Evolutionary conservation across 208 protist species (phyloP).

Genomic region (Acanthamoeba polyphaga): DNA sequence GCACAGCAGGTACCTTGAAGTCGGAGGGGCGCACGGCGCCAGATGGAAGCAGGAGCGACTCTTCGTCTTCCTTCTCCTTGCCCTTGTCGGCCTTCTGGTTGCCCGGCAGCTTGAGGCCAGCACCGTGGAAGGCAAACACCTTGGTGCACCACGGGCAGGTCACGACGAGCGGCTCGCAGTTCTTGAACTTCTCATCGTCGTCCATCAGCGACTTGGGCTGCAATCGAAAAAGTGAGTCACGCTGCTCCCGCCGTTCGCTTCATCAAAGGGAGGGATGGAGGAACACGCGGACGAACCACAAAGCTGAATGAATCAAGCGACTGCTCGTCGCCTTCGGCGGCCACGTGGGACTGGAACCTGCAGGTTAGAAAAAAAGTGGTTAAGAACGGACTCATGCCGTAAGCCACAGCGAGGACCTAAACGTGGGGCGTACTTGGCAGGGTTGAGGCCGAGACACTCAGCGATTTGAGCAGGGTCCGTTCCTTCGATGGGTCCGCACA

Average conservation of each 20-base stretch:
- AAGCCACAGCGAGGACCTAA: neutral
- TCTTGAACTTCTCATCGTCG: constrained; percentile 48
- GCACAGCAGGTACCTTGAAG: neutral
- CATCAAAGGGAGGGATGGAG: too few relatives aligned
- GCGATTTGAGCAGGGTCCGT: constrained; percentile 69
- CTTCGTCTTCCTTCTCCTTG: constrained; percentile 26
- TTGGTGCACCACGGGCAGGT: constrained; percentile 10
- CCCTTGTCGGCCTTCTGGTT: neutral
- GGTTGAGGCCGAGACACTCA: constrained; percentile 63
- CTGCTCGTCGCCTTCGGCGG: neutral
- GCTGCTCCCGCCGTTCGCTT: neutral
- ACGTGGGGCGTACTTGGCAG: neutral
- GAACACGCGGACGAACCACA: neutral
- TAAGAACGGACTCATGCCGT: neutral
- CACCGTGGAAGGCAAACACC: constrained; percentile 23
- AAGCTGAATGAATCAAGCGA: constrained; percentile 23
- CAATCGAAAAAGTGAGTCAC: neutral
- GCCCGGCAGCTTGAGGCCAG: constrained; percentile 14
- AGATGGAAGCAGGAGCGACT: neutral
- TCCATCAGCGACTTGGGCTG: constrained; percentile 57
- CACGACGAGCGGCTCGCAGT: constrained; percentile 16
- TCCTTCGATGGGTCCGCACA: constrained; percentile 72
- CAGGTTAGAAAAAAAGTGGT: neutral
- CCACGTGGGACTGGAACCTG: constrained; percentile 23
- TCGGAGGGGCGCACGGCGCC: constrained; percentile 4